Base-by-base conservation (phyloP, 306 rosid species). In the Sicyos baderoa region DNA sequence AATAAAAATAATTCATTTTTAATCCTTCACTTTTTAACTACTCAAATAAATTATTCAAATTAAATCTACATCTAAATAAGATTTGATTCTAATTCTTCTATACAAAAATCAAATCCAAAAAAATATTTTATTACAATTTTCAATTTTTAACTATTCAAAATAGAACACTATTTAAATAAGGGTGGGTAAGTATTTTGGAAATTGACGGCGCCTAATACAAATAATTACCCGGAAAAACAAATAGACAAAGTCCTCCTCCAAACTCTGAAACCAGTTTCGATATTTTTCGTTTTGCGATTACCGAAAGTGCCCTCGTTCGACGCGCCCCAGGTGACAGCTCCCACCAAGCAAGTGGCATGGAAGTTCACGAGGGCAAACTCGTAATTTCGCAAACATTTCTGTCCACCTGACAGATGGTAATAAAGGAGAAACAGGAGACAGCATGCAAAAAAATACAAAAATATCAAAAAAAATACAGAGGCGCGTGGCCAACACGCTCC, bases 371-470 rank as follows among this genome's bases (percentile, higher is more conserved):
- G 80, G 90, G 76, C 12, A 74, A 0, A 47, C 69, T 0, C 0
- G 89, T 55, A 53, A 53, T 13, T 61, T 0, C 0, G 1, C 0
- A 0, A 4, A 0, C 8, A 17, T 2, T 25, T 56, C 42, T 4
- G 21, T 35, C 16, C 11, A 9, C 15, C 25, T 70, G 75, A 52
- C 81, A 74, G 57, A 59, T 76, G 83, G 79, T 64, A 32, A 45
- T 10, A 18, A 13, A 29, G 45, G 23, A 27, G 58, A 13, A 17
- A 12, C n/a, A 48, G 32, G 15, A 18, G 35, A 47, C 3, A 69
- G 10, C 96, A 92, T 92, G 98, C 98, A 89, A 62, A 74, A 49
- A 82, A 85, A 71, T 74, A 83, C 96, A 89, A 81, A 40, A 7
- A 40, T 9, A 40, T 40, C 0, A 7, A 2, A 25, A 47, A 44